Base-by-base conservation (phyloP, 2,329 filamentous ascomycete species). In the Fusarium denticulatum region DNA sequence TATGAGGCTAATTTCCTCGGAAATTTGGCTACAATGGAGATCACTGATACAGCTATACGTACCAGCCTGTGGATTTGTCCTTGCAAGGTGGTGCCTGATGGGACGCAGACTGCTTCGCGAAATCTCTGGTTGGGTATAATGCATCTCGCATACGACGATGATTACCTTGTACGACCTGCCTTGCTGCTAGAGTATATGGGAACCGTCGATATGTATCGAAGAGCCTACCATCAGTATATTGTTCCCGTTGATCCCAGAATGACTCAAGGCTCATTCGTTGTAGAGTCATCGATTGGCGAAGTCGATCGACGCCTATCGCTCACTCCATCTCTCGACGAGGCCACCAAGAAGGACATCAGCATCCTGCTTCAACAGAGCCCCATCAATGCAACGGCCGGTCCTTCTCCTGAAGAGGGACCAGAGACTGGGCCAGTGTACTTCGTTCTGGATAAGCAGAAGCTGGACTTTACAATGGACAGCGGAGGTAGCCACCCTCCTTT, bases 111-210 rank as follows among this genome's bases (percentile, higher is more conserved):
- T 28, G 7, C 26, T 30, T 42, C 36, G 6, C 45, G 37, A 26
- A 46, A 64, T 22, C 47, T 77, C 18, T 77, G 58, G 56, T 58
- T 77, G 7, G 76, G 76, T 15, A 71, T 78, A 37, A 49, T 77
- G 26, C 71, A 78, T 47, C 60, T 78, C 15, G 74, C 67, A 9
- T 56, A 69, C 15, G 74, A 78, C 10, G 46, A 72, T 6, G 76
- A 78, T 36, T 67, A 78, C 37, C 60, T 78, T n/a, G 34, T 40
- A 15, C 67, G 76, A 3, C 76, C 76, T 34, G 74, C 74, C 11
- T 61, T 78, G 4, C 8, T 78, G 4, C 71, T 78, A 22, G 70
- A 78, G 34, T 40, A 73, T 20, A 69, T 78, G 60, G 72, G 68
- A 1, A 37, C 47, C 14, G 47, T 59, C 22, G 55, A 74, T 22